A percentile compares a stretch with the other conserved stretches of the same genome.
phyloP scores from a whole-genome alignment of 23 red algal genomes.

The Chondrus crispus region DNA sequence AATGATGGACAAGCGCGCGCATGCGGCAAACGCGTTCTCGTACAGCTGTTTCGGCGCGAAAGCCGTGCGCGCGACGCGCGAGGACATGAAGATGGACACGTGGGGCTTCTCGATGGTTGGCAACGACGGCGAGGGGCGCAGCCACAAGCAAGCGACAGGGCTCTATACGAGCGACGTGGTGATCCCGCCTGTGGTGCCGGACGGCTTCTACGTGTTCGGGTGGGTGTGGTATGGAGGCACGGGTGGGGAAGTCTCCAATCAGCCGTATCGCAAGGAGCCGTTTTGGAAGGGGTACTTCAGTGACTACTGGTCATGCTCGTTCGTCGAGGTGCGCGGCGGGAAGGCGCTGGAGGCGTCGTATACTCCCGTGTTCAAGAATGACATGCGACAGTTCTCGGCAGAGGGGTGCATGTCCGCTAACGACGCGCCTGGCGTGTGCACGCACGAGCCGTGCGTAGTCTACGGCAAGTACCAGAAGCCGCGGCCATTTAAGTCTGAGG shows the following conservation, averaged over 20 bases:
- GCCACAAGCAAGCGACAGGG: conserved; percentile 2
- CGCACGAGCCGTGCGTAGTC: conserved; percentile 29
- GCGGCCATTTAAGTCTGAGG: background rate
- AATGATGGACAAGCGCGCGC: conserved; percentile 16
- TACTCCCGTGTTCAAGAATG: conserved; percentile 25
- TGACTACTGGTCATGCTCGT: conserved; percentile 38
- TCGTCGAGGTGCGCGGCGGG: conserved; percentile 28
- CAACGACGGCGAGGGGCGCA: conserved; percentile 18
- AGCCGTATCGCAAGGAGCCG: background rate
- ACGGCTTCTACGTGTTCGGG: conserved; percentile 24
- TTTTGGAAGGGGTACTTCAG: conserved; percentile 17
- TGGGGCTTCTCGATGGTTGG: conserved; percentile 28
- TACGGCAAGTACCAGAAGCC: conserved; percentile 17
- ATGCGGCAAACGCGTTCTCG: conserved; percentile 36
- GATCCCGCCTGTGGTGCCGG: conserved; percentile 23
- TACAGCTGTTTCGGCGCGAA: conserved; percentile 57
- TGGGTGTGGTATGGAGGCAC: conserved; percentile 47
- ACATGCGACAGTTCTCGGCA: conserved; percentile 19
- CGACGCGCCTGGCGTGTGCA: conserved; percentile 25
- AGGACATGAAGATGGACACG: background rate
- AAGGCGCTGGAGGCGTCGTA: background rate
- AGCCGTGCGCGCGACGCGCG: background rate
- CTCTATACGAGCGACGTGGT: conserved; percentile 8
- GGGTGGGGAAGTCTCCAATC: conserved; percentile 1
- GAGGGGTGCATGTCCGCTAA: conserved; percentile 46